Conservation (phyloP, 208 protist genomes). For the Trypanosoma theileri region DNA sequence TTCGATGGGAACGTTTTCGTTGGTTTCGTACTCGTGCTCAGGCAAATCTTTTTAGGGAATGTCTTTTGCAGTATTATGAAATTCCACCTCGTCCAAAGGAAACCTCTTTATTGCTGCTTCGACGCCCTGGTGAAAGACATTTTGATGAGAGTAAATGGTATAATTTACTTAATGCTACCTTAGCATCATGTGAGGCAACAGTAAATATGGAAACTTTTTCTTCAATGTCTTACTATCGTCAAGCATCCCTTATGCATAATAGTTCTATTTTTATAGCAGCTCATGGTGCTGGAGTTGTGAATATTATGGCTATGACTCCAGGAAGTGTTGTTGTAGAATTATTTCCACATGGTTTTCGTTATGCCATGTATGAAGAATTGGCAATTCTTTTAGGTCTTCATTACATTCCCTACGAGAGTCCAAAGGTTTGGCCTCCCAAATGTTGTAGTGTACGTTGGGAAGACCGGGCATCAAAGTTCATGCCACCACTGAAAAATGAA, state of each 20-base stretch:
- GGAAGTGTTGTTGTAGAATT: slow-evolving; percentile 31
- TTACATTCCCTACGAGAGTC: slow-evolving; percentile 30
- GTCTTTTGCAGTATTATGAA: slow-evolving; percentile 18
- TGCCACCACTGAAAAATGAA: slow-evolving; percentile 3
- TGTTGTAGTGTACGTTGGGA: slow-evolving; percentile 16
- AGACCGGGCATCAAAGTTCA: background rate
- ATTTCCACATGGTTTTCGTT: slow-evolving; percentile 37
- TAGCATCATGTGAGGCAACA: slow-evolving; percentile 8
- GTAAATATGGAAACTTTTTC: slow-evolving; percentile 19
- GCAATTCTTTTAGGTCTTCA: slow-evolving; percentile 24
- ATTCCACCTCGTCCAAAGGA: background rate
- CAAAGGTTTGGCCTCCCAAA: slow-evolving; percentile 14
- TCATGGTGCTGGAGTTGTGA: slow-evolving; percentile 34
- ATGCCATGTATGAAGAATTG: slow-evolving; percentile 39
- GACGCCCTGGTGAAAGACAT: slow-evolving; percentile 11
- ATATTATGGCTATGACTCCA: slow-evolving; percentile 30
- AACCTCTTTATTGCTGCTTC: slow-evolving; percentile 10
- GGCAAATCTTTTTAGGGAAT: slow-evolving; percentile 26
- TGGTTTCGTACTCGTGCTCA: slow-evolving; percentile 34
- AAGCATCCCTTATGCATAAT: slow-evolving; percentile 26
- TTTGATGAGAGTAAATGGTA: slow-evolving; percentile 22
- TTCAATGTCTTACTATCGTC: slow-evolving; percentile 3
- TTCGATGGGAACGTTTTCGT: slow-evolving; percentile 22
- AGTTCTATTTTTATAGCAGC: slow-evolving; percentile 30
- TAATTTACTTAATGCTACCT: background rate